Evolutionary conservation across 306 rosid species (phyloP).

Genomic region (Casuarina cunninghamiana): DNA sequence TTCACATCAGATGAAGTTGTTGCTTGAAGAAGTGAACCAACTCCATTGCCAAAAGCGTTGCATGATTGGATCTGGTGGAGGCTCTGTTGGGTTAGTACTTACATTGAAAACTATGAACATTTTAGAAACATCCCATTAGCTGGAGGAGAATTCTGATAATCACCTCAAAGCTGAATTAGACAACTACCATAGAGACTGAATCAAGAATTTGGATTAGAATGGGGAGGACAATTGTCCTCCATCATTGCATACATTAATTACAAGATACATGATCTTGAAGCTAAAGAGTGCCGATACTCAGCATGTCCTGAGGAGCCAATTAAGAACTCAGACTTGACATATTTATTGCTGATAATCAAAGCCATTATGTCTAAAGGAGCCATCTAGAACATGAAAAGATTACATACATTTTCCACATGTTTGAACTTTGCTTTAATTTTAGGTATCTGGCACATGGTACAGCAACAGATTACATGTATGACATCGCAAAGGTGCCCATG

Average conservation of each 20-base stretch:
- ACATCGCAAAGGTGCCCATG: slow-evolving; percentile 81
- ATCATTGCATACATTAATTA: neutral
- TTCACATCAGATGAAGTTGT: slow-evolving; percentile 63
- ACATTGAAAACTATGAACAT: slow-evolving; percentile 22
- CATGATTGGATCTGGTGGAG: slow-evolving; percentile 95
- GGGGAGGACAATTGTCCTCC: neutral
- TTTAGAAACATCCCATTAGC: slow-evolving; percentile 7
- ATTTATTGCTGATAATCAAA: neutral
- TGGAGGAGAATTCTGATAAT: neutral
- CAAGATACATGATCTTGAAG: neutral
- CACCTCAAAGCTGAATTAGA: neutral
- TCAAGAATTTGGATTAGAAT: neutral
- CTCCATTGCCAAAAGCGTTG: slow-evolving; percentile 80
- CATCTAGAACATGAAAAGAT: slow-evolving; percentile 1
- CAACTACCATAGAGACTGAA: neutral
- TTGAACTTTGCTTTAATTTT: slow-evolving; percentile 24
- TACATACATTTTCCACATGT: slow-evolving; percentile 14
- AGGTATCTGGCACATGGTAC: slow-evolving; percentile 99
- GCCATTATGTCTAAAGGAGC: slow-evolving; percentile 7
- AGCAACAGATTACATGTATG: slow-evolving; percentile 95
- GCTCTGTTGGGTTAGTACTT: slow-evolving; percentile 85
- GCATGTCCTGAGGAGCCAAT: neutral
- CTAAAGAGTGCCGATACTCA: neutral
- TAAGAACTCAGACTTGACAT: neutral
- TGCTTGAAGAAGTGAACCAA: slow-evolving; percentile 80